Percentiles rank a stretch among this genome's conserved stretches.
These are phyloP conservation scores for Neofusicoccum laricinum DNA, from an alignment of 2,329 filamentous ascomycete species.

Conservation along the genomic window DNA sequence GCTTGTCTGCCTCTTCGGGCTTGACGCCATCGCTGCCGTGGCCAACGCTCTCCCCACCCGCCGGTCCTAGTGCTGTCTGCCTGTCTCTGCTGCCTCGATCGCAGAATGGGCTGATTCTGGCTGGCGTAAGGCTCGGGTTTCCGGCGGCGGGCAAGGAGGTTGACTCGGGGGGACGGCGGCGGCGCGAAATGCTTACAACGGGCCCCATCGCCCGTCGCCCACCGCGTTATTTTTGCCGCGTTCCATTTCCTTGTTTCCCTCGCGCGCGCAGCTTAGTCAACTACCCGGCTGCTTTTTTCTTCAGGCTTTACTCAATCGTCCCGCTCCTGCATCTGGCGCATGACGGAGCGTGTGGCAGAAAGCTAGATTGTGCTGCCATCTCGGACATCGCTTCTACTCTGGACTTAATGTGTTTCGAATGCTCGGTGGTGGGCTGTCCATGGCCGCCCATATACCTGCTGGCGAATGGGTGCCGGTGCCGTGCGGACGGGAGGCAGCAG, in stretches of 20 bases:
- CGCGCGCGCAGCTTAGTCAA: neutral
- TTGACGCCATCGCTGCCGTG: slow-evolving; percentile 1
- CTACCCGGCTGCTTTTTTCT: neutral
- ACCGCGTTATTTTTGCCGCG: neutral
- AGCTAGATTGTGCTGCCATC: neutral
- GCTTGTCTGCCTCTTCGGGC: neutral
- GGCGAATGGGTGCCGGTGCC: no score
- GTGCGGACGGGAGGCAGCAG: no score
- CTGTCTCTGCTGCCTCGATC: neutral
- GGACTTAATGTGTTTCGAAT: slow-evolving; percentile 3
- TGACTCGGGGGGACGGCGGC: neutral
- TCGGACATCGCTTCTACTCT: neutral
- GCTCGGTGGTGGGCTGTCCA: neutral
- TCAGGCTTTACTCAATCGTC: neutral
- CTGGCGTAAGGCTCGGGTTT: neutral
- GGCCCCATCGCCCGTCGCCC: no score
- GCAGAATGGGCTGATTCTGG: neutral
- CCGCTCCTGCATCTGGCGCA: neutral
- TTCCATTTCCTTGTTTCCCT: neutral
- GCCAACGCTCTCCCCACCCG: no score
- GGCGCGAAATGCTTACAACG: neutral
- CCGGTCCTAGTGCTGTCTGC: neutral
- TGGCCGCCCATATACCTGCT: neutral
- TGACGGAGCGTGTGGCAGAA: neutral
- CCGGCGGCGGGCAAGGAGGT: neutral